Conservation (phyloP, 495 filamentous ascomycete genomes). For the Penicillium psychrofluorescens region DNA sequence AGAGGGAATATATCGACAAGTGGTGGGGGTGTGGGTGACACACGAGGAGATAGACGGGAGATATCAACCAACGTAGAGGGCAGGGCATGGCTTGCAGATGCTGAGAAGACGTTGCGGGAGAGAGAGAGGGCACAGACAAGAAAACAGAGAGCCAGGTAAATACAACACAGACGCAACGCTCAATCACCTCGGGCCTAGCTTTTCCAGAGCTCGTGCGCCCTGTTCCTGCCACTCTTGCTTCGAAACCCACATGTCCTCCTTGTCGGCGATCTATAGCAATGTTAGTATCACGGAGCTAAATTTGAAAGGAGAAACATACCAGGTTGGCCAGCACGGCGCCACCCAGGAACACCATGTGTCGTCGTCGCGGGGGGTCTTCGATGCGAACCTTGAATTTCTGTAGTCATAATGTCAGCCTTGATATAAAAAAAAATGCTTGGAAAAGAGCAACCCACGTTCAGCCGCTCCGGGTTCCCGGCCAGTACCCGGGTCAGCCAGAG, state of each 20-base stretch:
- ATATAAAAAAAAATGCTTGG: neutral
- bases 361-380: conserved; percentile 89
- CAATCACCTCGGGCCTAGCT: conserved; percentile 70
- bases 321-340: conserved; percentile 96
- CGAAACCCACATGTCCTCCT: conserved; percentile 97
- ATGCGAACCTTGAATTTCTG: conserved; percentile 99
- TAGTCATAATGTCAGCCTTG: conserved; percentile 12
- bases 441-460: conserved; percentile 52
- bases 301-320: conserved; percentile 34
- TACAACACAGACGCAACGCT: conserved; percentile 14
- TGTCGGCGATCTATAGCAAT: conserved; percentile 75
- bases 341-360: conserved; percentile 98
- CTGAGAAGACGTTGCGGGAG: conserved; percentile 5
- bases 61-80: conserved; percentile 3
- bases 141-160: conserved; percentile 8
- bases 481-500: conserved; percentile 92
- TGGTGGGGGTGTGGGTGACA: conserved; percentile 1
- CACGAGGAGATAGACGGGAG: conserved; percentile 1
- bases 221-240: conserved; percentile 97
- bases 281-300: conserved; percentile 10
- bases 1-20: conserved; percentile 18
- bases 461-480: conserved; percentile 78
- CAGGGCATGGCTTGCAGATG: conserved; percentile 15
- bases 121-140: conserved; percentile 11
- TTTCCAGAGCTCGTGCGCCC: conserved; percentile 77